A percentile compares a stretch with the other conserved stretches of the same genome.
phyloP scores from a whole-genome alignment of 2,329 filamentous ascomycete genomes.

The Orbilia blumenaviensis region DNA sequence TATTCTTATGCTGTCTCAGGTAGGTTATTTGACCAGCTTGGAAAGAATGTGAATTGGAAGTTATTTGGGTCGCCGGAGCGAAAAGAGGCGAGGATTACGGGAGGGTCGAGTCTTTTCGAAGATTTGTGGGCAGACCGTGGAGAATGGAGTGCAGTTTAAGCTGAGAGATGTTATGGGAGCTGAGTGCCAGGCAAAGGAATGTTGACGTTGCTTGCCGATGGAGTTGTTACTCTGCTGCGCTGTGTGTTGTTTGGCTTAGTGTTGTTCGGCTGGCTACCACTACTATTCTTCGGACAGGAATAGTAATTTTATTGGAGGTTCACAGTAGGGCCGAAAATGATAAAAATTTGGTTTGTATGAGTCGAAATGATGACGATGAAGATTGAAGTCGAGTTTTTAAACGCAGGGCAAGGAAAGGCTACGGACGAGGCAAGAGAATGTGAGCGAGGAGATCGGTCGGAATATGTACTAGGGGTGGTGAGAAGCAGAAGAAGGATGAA shows the following conservation, averaged over 20 bases:
- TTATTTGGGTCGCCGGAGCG: constrained; percentile 20
- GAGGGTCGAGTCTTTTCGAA: neutral
- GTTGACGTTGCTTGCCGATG: constrained; percentile 26
- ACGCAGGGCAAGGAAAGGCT: constrained; percentile 56
- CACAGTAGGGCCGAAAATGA: neutral
- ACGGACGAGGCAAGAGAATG: constrained; percentile 54
- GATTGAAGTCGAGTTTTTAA: constrained; percentile 52
- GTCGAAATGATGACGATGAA: constrained; percentile 7
- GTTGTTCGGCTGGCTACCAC: neutral
- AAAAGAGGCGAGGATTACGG: constrained; percentile 3
- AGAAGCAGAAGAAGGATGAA: constrained; percentile 63
- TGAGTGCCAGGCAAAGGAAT: constrained; percentile 51
- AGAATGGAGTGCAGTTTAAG: constrained; percentile 27
- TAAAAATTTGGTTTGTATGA: constrained; percentile 50
- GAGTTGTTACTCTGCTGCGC: neutral
- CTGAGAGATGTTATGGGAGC: neutral
- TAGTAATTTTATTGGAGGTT: too few relatives aligned
- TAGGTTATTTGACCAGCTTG: constrained; percentile 3
- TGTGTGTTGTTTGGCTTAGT: neutral
- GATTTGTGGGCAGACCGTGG: neutral
- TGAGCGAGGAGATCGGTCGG: constrained; percentile 26
- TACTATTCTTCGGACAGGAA: neutral
- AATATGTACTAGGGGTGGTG: constrained; percentile 62
- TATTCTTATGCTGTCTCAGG: neutral
- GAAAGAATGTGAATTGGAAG: constrained; percentile 40